Evolutionary conservation across 2,329 filamentous ascomycete genomes (phyloP), one percentile per base, ranked within the genome.

Genomic region (Botrytis deweyae): DNA sequence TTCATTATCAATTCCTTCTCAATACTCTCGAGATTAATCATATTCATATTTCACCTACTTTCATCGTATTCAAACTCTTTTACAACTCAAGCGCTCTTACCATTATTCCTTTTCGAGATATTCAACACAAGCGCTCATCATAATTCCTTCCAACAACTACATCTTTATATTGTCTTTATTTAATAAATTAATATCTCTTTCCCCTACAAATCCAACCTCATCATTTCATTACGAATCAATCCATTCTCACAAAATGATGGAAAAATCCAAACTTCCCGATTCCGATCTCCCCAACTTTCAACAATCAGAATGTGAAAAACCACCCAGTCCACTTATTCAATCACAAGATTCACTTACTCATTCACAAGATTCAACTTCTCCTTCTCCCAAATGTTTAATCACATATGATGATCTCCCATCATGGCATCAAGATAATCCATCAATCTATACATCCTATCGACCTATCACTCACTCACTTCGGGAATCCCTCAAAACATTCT

Each of bases 361-460:
- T 42, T 36, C 25, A 29, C 46, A 40, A 29, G 5, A 46, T 22
- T 38, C 49, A 44, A 22, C 36, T 5, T 44, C 49, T 10, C 9
- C 38, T 22, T 29, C 36, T 29, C n/a, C 29, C 20, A 38, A 38
- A 22, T 7, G 12, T 9, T 29, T 73, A 46, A 36, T 73, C 16
- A 70, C 58, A 12, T 73, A 73, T 49, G 42, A 73, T 33, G 58
- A 73, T 12, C 36, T 73, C 3, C 72, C 66, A n/a, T 1, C 55
- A 8, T 73, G 72, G 72, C 55, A 62, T n/a, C 42, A 64, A 70
- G 72, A 73, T 18, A 73, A 63, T 18, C 65, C 64, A 0, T 59
- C 49, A 63, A 73, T 73, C 42, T 58, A 20, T 16, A 55, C 65
- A 20, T 69, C 65, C 25, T 73, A 73, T 18, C 72, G 72, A 12